Base-by-base conservation (phyloP, 768 basidiomycete genomes). In the Tricholoma saponaceum region DNA sequence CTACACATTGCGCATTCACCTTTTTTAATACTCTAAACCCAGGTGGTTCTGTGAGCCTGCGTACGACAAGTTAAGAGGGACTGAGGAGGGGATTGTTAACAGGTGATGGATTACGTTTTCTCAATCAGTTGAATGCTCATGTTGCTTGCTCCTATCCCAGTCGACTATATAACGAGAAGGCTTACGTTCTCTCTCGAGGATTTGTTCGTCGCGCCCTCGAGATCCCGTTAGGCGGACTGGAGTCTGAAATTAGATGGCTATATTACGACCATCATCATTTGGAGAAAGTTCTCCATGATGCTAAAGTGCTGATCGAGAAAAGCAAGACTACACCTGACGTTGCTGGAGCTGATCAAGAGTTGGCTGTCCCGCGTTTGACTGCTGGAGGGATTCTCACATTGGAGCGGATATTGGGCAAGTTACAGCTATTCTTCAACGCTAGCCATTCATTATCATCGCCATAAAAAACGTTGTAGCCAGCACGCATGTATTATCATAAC, bases 41-140 rank as follows among this genome's bases (percentile, higher is more conserved):
- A 92, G 89, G 57, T 92, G 87, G 88, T 95, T 87, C 67, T 93
- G 90, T 63, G 94, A 98, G 67, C 95, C 95, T 23, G 92, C 92
- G 0, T 97, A 89, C 65, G 95, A 96, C 66, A 97, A 95, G 66
- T 75, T 96, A 41, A 81, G 92, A 60, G 92, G 93, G 1, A 96
- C 95, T 0, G 85, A 89, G 62, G 95, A 97, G 68, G 95, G 92
- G 30, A 88, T 79, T 49, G 84, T 95, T 54, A 95, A 94, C 66
- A 92, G 90, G 86, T 88, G 50, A 53, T 74, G 46, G 14, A 26
- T 30, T n/a, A 23, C 37, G 22, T 32, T 8, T 20, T 26, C 23
- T 18, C 46, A 8, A 16, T n/a, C 30, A 32, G 4, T 56, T 37
- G 51, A 54, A 28, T 60, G 53, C 46, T 51, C 23, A 56, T 55